A percentile compares a stretch with the other conserved stretches of the same genome.
Evolutionary conservation across 495 filamentous ascomycete genomes (phyloP).

Genomic region (Geopyxis carbonaria): DNA sequence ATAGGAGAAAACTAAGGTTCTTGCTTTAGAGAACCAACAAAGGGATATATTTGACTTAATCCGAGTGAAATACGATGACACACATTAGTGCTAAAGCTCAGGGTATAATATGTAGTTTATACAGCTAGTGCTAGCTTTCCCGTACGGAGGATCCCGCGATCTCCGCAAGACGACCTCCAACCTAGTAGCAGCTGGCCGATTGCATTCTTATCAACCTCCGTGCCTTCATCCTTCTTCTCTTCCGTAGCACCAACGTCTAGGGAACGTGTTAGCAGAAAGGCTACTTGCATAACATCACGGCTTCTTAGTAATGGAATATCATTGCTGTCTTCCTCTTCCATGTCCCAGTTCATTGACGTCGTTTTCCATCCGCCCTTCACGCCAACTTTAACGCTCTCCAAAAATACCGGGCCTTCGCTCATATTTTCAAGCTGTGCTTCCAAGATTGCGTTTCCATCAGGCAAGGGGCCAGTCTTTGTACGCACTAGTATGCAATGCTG

Average conservation of each 20-base stretch:
- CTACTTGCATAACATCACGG: slow-evolving; percentile 78
- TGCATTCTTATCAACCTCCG: slow-evolving; percentile 42
- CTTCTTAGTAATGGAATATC: slow-evolving; percentile 51
- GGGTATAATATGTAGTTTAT: too few species aligned
- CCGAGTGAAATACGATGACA: too few species aligned
- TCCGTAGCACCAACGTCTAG: slow-evolving; percentile 18
- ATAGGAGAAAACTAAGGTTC: too few species aligned
- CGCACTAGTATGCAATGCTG: slow-evolving; percentile 75
- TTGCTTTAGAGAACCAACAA: too few species aligned
- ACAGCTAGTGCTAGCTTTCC: slow-evolving; percentile 55
- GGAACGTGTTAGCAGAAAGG: slow-evolving; percentile 55
- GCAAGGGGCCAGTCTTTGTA: slow-evolving; percentile 59
- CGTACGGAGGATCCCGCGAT: slow-evolving; percentile 70
- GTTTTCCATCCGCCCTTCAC: slow-evolving; percentile 32
- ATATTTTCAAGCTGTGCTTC: slow-evolving; percentile 94
- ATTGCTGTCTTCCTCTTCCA: slow-evolving; percentile 21
- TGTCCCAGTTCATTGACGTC: slow-evolving; percentile 36
- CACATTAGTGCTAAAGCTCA: too few species aligned
- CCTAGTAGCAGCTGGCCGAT: slow-evolving; percentile 72
- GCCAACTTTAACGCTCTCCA: slow-evolving; percentile 40
- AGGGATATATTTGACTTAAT: too few species aligned
- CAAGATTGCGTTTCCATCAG: slow-evolving; percentile 34
- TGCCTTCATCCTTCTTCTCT: slow-evolving; percentile 33
- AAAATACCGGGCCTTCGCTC: slow-evolving; percentile 46
- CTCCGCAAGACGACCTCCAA: slow-evolving; percentile 82